Percentiles rank a stretch among this genome's conserved stretches.
These are phyloP conservation scores for Debaryomycetaceae sp. DNA, from an alignment of 1,139 yeast species.

Conservation along the genomic window DNA sequence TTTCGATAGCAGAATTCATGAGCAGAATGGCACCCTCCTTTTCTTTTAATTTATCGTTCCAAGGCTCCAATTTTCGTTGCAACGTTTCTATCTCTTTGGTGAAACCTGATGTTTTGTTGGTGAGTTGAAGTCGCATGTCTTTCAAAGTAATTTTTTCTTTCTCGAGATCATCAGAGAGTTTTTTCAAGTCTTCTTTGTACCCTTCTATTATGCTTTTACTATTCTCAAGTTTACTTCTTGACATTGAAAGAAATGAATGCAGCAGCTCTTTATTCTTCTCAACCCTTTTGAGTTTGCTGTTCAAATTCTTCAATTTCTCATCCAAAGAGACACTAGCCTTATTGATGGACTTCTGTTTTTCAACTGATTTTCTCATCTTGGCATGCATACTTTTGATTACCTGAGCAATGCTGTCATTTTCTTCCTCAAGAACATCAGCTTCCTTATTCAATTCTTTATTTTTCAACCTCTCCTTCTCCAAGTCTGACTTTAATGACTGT, in stretches of 20 bases:
- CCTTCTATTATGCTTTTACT: constrained; percentile 43
- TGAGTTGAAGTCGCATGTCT: constrained; percentile 60
- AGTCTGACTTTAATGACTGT: constrained; percentile 36
- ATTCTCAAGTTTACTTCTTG: constrained; percentile 45
- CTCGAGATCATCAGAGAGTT: constrained; percentile 44
- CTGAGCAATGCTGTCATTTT: constrained; percentile 33
- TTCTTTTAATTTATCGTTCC: constrained; percentile 67
- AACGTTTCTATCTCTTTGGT: constrained; percentile 60
- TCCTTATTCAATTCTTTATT: constrained; percentile 39
- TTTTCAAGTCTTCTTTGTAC: constrained; percentile 38
- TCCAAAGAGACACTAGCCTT: constrained; percentile 63
- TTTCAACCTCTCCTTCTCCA: constrained; percentile 34
- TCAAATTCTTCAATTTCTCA: constrained; percentile 68
- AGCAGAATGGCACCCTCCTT: constrained; percentile 67
- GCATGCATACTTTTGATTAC: constrained; percentile 26
- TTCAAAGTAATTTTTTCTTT: constrained; percentile 56
- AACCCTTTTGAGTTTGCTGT: constrained; percentile 57
- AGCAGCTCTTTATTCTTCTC: constrained; percentile 45
- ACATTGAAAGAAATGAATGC: constrained; percentile 35
- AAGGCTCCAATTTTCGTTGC: constrained; percentile 75
- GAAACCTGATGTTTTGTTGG: constrained; percentile 67
- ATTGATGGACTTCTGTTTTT: constrained; percentile 38
- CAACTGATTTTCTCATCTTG: constrained; percentile 32
- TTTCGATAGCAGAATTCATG: constrained; percentile 60
- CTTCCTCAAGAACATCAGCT: constrained; percentile 36